A percentile compares a stretch with the other conserved stretches of the same genome.
Evolutionary conservation across 2,329 filamentous ascomycete species (phyloP).

Genomic region (Rhinocladiella mackenziei): DNA sequence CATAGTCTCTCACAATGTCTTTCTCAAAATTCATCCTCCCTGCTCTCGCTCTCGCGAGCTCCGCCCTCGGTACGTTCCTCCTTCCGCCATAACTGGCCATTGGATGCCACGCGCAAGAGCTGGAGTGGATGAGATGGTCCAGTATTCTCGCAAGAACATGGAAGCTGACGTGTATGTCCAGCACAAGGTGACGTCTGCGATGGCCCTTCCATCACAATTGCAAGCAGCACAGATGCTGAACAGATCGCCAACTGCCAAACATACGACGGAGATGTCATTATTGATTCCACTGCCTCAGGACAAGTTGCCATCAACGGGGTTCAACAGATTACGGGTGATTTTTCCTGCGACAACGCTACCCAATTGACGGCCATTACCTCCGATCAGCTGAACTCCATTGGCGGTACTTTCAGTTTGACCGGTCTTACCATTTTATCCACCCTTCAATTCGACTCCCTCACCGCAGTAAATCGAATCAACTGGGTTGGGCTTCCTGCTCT

Average conservation of each 20-base stretch:
- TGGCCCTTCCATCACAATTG: slow-evolving; percentile 40
- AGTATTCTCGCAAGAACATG: no score
- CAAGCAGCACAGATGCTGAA: slow-evolving; percentile 60
- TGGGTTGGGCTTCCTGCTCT: slow-evolving; percentile 69
- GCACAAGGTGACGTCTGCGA: slow-evolving; percentile 14
- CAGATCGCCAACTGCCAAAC: slow-evolving; percentile 64
- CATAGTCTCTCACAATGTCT: slow-evolving; percentile 43
- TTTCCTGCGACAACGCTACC: slow-evolving; percentile 52
- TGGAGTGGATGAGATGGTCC: slow-evolving; percentile 1
- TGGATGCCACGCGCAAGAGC: slow-evolving; percentile 6
- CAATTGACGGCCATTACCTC: slow-evolving; percentile 63
- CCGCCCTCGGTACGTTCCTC: slow-evolving; percentile 47
- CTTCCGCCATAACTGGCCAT: not conserved
- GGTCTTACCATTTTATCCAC: slow-evolving; percentile 65
- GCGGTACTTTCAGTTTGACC: slow-evolving; percentile 64
- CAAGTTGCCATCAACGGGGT: slow-evolving; percentile 59
- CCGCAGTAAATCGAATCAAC: slow-evolving; percentile 61
- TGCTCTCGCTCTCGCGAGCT: slow-evolving; percentile 51
- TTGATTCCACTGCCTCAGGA: slow-evolving; percentile 55
- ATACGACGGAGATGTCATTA: slow-evolving; percentile 63
- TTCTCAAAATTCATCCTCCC: slow-evolving; percentile 55
- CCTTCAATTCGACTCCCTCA: slow-evolving; percentile 64
- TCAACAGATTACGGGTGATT: slow-evolving; percentile 55
- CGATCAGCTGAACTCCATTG: slow-evolving; percentile 60
- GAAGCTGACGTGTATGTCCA: slow-evolving; percentile 20